Evolutionary conservation across 129 eudicot genomes (phyloP).

Genomic region (Daucus carota): DH1_v3.0 NC_030388.2:5253501-5254000

Average conservation of each 20-base stretch:
- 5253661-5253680: neutral
- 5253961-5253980: no score
- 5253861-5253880: no score
- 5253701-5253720: conserved; percentile 2
- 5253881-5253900: no score
- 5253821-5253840: neutral
- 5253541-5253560: conserved; percentile 1
- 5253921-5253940: no score
- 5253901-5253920: no score
- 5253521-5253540: conserved; percentile 4
- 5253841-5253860: neutral
- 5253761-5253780: conserved; percentile 8
- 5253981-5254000: no score
- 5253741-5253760: conserved; percentile 2
- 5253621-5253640: conserved; percentile 1
- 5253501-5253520: neutral
- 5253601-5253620: neutral
- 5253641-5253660: neutral
- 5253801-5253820: conserved; percentile 1
- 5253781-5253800: conserved; percentile 2
- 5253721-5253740: conserved; percentile 17
- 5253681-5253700: conserved; percentile 7
- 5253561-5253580: neutral
- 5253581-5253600: neutral
- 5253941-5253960: no score